Evolutionary conservation across 2,329 filamentous ascomycete genomes (phyloP).

Genomic region (Neurospora sp.): DNA sequence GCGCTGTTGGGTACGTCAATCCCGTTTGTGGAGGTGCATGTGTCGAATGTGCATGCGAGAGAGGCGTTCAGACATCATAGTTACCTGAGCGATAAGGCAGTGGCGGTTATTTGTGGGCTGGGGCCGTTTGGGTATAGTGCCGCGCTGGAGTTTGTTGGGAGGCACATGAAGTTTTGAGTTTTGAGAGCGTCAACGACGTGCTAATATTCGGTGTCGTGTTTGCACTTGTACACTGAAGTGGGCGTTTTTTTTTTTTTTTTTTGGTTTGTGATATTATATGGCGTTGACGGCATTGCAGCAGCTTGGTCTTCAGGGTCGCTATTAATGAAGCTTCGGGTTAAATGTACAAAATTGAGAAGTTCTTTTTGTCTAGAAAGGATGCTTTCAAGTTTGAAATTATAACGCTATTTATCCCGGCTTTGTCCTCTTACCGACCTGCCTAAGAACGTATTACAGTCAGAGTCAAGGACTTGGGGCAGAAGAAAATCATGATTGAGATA

Average conservation of each 20-base stretch:
- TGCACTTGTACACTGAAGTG: background rate
- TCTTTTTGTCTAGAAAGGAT: too few relatives aligned
- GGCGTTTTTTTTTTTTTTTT: background rate
- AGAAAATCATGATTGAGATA: background rate
- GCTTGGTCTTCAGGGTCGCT: background rate
- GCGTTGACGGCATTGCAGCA: background rate
- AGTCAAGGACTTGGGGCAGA: background rate
- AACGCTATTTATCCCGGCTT: background rate
- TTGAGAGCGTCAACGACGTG: background rate
- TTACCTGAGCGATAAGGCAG: slow-evolving; percentile 66
- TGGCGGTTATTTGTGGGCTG: slow-evolving; percentile 61
- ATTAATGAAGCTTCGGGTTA: background rate
- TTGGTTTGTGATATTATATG: background rate
- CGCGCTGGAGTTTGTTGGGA: slow-evolving; percentile 44
- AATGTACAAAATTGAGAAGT: background rate
- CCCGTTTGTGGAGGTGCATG: slow-evolving; percentile 70
- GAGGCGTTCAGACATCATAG: slow-evolving; percentile 61
- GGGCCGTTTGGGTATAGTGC: slow-evolving; percentile 52
- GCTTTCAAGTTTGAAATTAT: background rate
- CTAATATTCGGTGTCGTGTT: background rate
- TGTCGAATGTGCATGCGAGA: slow-evolving; percentile 63
- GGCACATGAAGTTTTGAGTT: slow-evolving; percentile 30
- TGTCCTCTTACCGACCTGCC: background rate
- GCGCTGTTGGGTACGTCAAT: slow-evolving; percentile 58
- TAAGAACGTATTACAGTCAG: background rate